Evolutionary conservation across 441 rosid species (phyloP).

Genomic region (Manihot esculenta): DNA sequence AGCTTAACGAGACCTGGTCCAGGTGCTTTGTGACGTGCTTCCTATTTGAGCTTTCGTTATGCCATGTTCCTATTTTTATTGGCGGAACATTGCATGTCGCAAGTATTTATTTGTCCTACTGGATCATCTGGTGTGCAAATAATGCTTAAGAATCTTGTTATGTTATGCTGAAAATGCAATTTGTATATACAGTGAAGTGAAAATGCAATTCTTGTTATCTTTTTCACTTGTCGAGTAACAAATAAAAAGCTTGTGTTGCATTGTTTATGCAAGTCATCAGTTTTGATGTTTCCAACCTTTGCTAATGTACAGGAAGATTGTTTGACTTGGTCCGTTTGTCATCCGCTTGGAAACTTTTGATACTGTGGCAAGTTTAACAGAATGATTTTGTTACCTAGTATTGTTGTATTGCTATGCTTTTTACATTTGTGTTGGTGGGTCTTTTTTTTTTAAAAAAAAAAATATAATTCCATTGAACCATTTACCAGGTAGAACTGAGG

Average conservation of each 20-base stretch:
- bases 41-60: neutral
- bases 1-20: slow-evolving; percentile 5
- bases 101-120: neutral
- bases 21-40: slow-evolving; percentile 9
- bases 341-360: too few species aligned
- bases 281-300: neutral
- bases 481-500: too few species aligned
- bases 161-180: neutral
- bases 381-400: too few species aligned
- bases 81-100: neutral
- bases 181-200: neutral
- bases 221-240: neutral
- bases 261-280: neutral
- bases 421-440: too few species aligned
- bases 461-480: too few species aligned
- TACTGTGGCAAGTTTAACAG: too few species aligned
- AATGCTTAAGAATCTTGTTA: neutral
- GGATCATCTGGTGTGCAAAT: neutral
- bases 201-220: too few species aligned
- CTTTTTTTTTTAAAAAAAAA: too few species aligned
- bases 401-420: too few species aligned
- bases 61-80: neutral
- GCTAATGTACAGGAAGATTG: too few species aligned
- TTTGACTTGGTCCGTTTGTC: too few species aligned
- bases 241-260: neutral